Evolutionary conservation across 305 asterid genomes (phyloP).

Genomic region (Stenogyne calaminthoides): DNA sequence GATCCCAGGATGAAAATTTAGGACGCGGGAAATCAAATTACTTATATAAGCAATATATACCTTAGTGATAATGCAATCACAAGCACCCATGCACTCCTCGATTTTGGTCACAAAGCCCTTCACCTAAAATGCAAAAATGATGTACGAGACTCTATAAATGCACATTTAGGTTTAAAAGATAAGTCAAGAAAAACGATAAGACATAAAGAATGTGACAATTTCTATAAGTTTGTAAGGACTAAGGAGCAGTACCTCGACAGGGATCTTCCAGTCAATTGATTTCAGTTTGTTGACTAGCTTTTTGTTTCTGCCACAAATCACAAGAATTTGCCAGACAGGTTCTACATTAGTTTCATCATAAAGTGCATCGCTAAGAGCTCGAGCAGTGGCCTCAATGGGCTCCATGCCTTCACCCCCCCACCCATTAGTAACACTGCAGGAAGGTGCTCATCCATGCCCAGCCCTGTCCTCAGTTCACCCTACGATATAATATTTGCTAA

Average conservation of each 20-base stretch:
- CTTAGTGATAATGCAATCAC: slow-evolving; percentile 96
- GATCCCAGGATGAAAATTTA: background rate
- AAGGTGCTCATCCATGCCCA: slow-evolving; percentile 85
- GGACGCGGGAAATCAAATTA: background rate
- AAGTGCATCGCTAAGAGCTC: slow-evolving; percentile 79
- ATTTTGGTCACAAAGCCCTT: slow-evolving; percentile 93
- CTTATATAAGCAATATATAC: slow-evolving; percentile 34
- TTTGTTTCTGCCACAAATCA: slow-evolving; percentile 88
- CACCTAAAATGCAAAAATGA: slow-evolving; percentile 51
- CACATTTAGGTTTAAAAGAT: background rate
- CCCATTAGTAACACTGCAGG: slow-evolving; percentile 95
- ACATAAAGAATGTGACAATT: background rate
- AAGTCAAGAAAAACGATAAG: too few species aligned
- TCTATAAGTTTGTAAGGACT: background rate
- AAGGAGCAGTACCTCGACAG: slow-evolving; percentile 61
- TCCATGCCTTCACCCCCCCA: slow-evolving; percentile 99
- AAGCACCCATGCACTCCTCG: slow-evolving; percentile 98
- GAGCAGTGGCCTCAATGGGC: slow-evolving; percentile 96
- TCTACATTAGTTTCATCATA: slow-evolving; percentile 71
- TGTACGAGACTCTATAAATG: background rate
- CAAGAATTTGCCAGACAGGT: slow-evolving; percentile 84
- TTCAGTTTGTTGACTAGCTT: slow-evolving; percentile 70
- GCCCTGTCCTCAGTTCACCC: slow-evolving; percentile 80
- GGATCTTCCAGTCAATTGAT: slow-evolving; percentile 78
- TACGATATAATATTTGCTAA: slow-evolving; percentile 29